Evolutionary conservation across 345 rosid genomes (phyloP).

Genomic region (Salix exigua): DNA sequence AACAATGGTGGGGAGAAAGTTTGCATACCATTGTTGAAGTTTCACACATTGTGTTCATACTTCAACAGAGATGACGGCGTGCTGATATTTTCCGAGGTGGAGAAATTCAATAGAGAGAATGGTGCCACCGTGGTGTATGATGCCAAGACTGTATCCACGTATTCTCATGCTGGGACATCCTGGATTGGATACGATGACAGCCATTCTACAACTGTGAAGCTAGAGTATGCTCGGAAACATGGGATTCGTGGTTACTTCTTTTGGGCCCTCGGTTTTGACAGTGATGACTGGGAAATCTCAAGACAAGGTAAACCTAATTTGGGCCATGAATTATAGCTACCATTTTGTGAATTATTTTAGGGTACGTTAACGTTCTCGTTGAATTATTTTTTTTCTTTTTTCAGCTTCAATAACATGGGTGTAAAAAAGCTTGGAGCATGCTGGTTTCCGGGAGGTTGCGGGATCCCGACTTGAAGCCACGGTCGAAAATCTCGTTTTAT

Average conservation of each 20-base stretch:
- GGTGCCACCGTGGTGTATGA: constrained; percentile 39
- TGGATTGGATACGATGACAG: constrained; percentile 55
- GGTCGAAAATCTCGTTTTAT: too few species aligned
- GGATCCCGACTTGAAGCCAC: too few species aligned
- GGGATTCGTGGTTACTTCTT: constrained; percentile 66
- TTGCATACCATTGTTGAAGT: too few species aligned
- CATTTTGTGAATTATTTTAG: neutral
- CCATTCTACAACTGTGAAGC: constrained; percentile 44
- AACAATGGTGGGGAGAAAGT: too few species aligned
- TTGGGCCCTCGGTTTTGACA: constrained; percentile 63
- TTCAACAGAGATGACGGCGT: constrained; percentile 39
- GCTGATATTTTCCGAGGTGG: constrained; percentile 16
- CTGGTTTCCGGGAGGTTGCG: too few species aligned
- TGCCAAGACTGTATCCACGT: constrained; percentile 34
- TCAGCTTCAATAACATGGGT: constrained; percentile 17
- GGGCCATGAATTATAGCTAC: neutral
- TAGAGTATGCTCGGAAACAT: constrained; percentile 40
- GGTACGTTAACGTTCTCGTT: neutral
- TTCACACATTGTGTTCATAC: too few species aligned
- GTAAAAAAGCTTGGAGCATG: neutral
- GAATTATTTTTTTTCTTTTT: neutral
- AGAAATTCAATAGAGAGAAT: constrained; percentile 30
- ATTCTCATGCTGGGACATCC: constrained; percentile 33
- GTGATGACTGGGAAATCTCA: constrained; percentile 45
- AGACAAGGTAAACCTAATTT: constrained; percentile 31